Conservation (phyloP, 495 filamentous ascomycete genomes). For the Aspergillus panamensis region DNA sequence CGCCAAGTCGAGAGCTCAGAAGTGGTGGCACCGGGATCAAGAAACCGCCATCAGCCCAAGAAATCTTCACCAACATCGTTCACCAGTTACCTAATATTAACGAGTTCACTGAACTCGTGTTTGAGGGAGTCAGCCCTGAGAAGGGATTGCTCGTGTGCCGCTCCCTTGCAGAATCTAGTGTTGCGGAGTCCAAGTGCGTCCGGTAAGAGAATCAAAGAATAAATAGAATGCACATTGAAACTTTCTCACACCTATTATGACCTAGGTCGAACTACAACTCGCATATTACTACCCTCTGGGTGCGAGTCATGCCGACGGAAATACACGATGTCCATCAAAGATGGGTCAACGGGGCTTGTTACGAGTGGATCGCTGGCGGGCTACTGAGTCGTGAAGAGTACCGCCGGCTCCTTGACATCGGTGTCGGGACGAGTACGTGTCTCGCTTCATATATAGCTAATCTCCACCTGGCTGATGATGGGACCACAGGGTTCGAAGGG, state of each 20-base stretch:
- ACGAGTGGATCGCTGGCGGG: neutral
- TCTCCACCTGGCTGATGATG: neutral
- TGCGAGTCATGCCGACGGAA: neutral
- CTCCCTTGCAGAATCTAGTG: neutral
- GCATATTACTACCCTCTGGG: neutral
- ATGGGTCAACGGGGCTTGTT: neutral
- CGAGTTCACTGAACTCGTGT: slow-evolving; percentile 1
- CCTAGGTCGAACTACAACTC: slow-evolving; percentile 1
- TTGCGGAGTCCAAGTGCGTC: neutral
- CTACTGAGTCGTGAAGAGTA: neutral
- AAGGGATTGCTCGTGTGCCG: neutral
- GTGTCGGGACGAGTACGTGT: slow-evolving; percentile 3
- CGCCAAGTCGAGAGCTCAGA: neutral
- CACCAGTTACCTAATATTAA: neutral
- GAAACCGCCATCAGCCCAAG: neutral
- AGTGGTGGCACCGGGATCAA: neutral
- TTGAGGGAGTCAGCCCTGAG: neutral
- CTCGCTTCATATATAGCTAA: neutral
- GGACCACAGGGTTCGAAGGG: neutral
- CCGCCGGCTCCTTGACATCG: neutral
- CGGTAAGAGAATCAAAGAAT: neutral
- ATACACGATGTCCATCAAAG: slow-evolving; percentile 10
- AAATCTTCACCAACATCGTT: neutral
- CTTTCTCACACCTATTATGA: neutral
- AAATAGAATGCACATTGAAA: neutral